A percentile compares a stretch with the other conserved stretches of the same genome.
Conservation (phyloP, 225 moss, liverwort and hornwort genomes). For the Pleurozium schreberi region DNA sequence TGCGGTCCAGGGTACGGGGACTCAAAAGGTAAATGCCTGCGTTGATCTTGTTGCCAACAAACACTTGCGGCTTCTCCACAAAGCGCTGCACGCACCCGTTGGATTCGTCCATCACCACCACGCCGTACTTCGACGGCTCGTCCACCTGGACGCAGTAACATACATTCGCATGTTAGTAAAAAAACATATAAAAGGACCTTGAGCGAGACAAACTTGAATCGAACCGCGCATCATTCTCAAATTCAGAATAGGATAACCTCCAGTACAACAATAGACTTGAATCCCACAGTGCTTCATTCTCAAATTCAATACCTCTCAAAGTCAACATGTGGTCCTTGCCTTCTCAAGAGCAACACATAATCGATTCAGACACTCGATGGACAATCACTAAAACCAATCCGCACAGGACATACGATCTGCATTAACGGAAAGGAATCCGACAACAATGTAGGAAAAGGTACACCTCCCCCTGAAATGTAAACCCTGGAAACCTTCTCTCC, state of each 20-base stretch:
- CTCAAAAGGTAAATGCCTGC: slow-evolving; percentile 83
- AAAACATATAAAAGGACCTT: background rate
- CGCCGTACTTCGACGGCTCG: slow-evolving; percentile 93
- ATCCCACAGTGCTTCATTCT: background rate
- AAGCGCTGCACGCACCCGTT: slow-evolving; percentile 64
- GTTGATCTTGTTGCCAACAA: slow-evolving; percentile 95
- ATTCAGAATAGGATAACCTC: background rate
- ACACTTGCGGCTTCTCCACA: slow-evolving; percentile 75
- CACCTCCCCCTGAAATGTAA: background rate
- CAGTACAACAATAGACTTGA: background rate
- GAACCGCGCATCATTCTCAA: background rate
- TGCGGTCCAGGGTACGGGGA: slow-evolving; percentile 51
- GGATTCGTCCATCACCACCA: slow-evolving; percentile 79
- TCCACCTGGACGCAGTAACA: slow-evolving; percentile 43
- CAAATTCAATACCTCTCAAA: background rate
- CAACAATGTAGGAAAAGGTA: background rate
- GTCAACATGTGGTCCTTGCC: no score
- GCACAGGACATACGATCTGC: background rate
- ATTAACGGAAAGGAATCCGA: background rate
- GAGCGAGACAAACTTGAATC: background rate
- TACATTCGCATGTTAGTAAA: background rate
- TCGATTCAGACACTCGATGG: background rate
- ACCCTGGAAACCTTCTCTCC: background rate
- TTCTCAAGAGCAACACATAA: background rate
- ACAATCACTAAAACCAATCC: no score